Evolutionary conservation across 768 basidiomycete species (phyloP).

Genomic region (Asterophora parasitica): DNA sequence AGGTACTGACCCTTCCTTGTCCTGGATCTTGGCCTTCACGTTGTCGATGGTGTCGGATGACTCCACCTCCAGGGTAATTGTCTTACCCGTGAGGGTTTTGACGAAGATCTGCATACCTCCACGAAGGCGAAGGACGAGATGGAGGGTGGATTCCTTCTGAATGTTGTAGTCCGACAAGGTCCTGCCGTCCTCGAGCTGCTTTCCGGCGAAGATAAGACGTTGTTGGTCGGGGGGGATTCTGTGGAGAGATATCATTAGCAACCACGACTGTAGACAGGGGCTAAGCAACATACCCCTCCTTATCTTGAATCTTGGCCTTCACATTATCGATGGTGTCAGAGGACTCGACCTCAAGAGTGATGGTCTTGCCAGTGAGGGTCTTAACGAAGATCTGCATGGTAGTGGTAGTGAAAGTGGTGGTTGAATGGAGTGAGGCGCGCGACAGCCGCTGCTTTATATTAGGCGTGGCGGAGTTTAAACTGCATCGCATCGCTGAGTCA

Average conservation of each 20-base stretch:
- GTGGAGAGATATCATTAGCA: slow-evolving; percentile 8
- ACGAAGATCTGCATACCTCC: slow-evolving; percentile 81
- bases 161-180: slow-evolving; percentile 69
- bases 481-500: slow-evolving; percentile 20
- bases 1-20: slow-evolving; percentile 60
- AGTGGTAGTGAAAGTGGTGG: background rate
- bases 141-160: slow-evolving; percentile 58
- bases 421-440: background rate
- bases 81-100: slow-evolving; percentile 87
- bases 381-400: slow-evolving; percentile 47
- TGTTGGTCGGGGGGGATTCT: slow-evolving; percentile 78
- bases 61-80: slow-evolving; percentile 85
- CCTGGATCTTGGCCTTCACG: slow-evolving; percentile 80
- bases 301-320: slow-evolving; percentile 84
- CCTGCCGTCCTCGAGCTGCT: slow-evolving; percentile 81
- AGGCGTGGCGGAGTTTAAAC: slow-evolving; percentile 35
- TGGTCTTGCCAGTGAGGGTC: slow-evolving; percentile 70
- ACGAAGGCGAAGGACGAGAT: slow-evolving; percentile 46
- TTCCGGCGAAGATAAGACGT: slow-evolving; percentile 76
- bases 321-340: slow-evolving; percentile 70
- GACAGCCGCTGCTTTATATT: slow-evolving; percentile 21
- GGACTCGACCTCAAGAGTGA: slow-evolving; percentile 70
- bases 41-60: slow-evolving; percentile 75
- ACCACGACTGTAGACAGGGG: background rate
- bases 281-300: slow-evolving; percentile 57